Conservation (phyloP, 1,284 basidiomycete genomes). For the Ganoderma resinaceum region DNA sequence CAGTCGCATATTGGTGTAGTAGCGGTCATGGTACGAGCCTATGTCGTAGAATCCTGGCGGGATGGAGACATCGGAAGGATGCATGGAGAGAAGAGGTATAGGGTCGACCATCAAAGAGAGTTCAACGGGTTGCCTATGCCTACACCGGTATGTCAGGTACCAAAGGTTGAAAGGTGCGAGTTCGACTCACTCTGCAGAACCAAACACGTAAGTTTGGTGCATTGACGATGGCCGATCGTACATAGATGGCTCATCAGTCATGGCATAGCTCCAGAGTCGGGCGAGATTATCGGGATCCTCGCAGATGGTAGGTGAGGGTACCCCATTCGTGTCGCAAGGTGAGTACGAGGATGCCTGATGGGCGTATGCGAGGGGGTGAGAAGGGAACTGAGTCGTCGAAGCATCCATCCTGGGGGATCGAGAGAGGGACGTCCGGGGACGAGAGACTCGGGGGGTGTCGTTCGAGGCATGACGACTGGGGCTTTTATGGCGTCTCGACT, state of each 20-base stretch:
- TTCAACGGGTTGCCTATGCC: background rate
- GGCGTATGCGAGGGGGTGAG: background rate
- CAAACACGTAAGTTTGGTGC: background rate
- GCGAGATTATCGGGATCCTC: background rate
- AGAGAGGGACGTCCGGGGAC: background rate
- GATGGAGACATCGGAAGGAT: background rate
- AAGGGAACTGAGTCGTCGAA: background rate
- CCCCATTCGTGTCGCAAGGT: background rate
- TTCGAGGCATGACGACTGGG: background rate
- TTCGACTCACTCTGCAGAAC: background rate
- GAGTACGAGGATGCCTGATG: background rate
- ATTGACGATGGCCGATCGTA: background rate
- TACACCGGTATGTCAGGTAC: background rate
- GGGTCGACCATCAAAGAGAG: background rate
- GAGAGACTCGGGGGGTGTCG: background rate
- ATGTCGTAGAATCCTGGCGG: background rate
- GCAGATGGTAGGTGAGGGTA: background rate
- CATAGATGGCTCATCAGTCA: background rate
- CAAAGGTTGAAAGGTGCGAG: background rate
- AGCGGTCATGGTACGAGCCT: background rate
- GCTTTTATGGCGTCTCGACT: background rate
- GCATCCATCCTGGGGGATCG: background rate
- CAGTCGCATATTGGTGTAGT: background rate
- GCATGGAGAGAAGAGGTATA: background rate
- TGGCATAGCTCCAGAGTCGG: background rate